These are phyloP conservation scores for Pneumocystis wakefieldiae DNA, from an alignment of 1,139 yeast species.

Conservation along the genomic window DNA sequence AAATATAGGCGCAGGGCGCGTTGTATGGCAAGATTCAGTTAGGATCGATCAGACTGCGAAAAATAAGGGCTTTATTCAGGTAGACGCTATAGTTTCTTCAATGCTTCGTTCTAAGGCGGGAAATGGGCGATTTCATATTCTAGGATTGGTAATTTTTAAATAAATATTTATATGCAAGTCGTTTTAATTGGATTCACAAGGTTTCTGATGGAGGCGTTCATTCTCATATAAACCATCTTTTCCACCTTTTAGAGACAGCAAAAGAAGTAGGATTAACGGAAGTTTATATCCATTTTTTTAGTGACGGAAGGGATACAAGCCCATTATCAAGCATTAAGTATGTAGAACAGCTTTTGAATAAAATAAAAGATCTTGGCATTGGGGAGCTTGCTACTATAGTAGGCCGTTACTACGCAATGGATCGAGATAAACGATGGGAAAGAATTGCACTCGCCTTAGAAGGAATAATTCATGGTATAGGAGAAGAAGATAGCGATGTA, in stretches of 20 bases:
- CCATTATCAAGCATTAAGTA: slow-evolving; percentile 14
- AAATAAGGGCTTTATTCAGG: slow-evolving; percentile 12
- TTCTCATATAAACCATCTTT: slow-evolving; percentile 16
- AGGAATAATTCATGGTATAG: slow-evolving; percentile 11
- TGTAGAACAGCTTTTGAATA: slow-evolving; percentile 12
- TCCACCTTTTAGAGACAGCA: slow-evolving; percentile 13
- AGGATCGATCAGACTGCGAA: slow-evolving; percentile 15
- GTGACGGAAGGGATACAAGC: slow-evolving; percentile 16
- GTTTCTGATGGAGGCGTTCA: slow-evolving; percentile 16
- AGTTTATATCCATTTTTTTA: slow-evolving; percentile 15
- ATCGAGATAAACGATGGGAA: slow-evolving; percentile 17
- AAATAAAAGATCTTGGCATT: slow-evolving; percentile 15
- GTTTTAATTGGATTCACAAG: background rate
- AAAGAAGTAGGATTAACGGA: slow-evolving; percentile 12
- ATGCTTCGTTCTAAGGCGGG: slow-evolving; percentile 12
- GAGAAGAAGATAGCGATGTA: slow-evolving; percentile 10
- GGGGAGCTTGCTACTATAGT: slow-evolving; percentile 16
- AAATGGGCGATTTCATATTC: slow-evolving; percentile 14
- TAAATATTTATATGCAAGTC: background rate
- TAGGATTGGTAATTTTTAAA: slow-evolving; percentile 10
- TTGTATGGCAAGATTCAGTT: slow-evolving; percentile 17
- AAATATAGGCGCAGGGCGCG: slow-evolving; percentile 17
- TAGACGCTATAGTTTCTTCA: slow-evolving; percentile 8
- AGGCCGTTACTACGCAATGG: slow-evolving; percentile 17
- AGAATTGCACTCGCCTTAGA: slow-evolving; percentile 15